Conservation (phyloP, 768 basidiomycete genomes). For the Sporobolomyces pararoseus region DNA sequence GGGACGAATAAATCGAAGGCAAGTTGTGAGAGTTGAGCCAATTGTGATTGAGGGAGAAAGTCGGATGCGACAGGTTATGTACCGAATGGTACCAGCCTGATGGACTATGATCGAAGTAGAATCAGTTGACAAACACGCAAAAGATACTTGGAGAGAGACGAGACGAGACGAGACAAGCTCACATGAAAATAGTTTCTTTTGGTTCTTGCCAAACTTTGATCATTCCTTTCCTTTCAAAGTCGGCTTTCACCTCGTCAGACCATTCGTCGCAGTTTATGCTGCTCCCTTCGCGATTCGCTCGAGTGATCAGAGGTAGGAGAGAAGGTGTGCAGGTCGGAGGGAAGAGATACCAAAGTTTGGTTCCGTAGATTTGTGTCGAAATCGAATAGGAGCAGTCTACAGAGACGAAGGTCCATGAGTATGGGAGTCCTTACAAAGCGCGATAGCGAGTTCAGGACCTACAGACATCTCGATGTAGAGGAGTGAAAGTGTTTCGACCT, state of each 20-base stretch:
- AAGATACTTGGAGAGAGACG: neutral
- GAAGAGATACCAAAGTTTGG: slow-evolving; percentile 43
- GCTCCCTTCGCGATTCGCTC: slow-evolving; percentile 1
- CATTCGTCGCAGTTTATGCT: slow-evolving; percentile 28
- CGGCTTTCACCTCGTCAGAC: neutral
- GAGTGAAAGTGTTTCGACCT: slow-evolving; percentile 35
- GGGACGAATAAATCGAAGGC: slow-evolving; percentile 13
- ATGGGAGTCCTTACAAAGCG: no score
- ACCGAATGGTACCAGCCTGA: slow-evolving; percentile 42
- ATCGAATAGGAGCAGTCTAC: slow-evolving; percentile 45
- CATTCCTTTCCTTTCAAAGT: slow-evolving; percentile 18
- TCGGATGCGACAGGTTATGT: slow-evolving; percentile 35
- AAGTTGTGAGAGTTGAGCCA: slow-evolving; percentile 42
- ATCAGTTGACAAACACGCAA: neutral
- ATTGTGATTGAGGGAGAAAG: slow-evolving; percentile 43
- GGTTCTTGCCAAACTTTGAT: neutral
- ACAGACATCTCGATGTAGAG: slow-evolving; percentile 44
- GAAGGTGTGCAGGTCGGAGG: slow-evolving; percentile 23
- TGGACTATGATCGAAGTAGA: neutral
- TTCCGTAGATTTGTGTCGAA: slow-evolving; percentile 40
- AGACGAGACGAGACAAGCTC: neutral
- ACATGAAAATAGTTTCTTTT: slow-evolving; percentile 32
- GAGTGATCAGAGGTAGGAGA: neutral
- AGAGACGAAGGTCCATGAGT: no score
- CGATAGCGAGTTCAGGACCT: no score